phyloP scores from a whole-genome alignment of 169 alveolate species.

The Plasmodium billcollinsi region DNA sequence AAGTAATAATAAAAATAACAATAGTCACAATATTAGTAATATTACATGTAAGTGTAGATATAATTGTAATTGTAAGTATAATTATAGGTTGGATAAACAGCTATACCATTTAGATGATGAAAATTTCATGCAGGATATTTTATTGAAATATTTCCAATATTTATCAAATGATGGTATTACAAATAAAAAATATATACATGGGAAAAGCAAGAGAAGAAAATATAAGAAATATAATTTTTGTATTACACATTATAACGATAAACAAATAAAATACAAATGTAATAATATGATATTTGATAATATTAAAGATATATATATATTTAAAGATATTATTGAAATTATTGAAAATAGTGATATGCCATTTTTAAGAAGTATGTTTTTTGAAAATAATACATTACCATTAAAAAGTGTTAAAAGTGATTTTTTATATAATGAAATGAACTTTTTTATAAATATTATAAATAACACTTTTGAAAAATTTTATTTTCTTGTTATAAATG shows the following conservation, averaged over 20 bases:
- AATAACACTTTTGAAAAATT: constrained; percentile 56
- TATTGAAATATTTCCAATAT: no score
- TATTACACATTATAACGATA: constrained; percentile 45
- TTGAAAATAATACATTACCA: constrained; percentile 28
- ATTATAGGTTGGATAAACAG: background rate
- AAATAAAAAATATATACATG: background rate
- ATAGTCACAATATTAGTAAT: background rate
- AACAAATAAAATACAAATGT: constrained; percentile 29
- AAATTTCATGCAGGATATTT: background rate
- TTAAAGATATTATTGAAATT: constrained; percentile 38
- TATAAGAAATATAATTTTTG: constrained; percentile 11
- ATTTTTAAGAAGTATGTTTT: constrained; percentile 64
- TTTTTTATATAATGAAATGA: constrained; percentile 45
- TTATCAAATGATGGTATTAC: background rate
- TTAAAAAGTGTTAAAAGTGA: constrained; percentile 26
- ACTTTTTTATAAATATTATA: constrained; percentile 29
- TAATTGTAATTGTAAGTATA: background rate
- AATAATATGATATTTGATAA: constrained; percentile 62
- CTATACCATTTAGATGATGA: background rate
- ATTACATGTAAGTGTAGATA: background rate
- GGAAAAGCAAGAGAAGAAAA: background rate
- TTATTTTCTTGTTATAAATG: constrained; percentile 46
- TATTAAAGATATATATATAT: constrained; percentile 20
- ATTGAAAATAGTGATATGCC: constrained; percentile 52
- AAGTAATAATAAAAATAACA: background rate